Conservation (phyloP, 2,329 filamentous ascomycete species). For the Talaromyces piceae region DNA sequence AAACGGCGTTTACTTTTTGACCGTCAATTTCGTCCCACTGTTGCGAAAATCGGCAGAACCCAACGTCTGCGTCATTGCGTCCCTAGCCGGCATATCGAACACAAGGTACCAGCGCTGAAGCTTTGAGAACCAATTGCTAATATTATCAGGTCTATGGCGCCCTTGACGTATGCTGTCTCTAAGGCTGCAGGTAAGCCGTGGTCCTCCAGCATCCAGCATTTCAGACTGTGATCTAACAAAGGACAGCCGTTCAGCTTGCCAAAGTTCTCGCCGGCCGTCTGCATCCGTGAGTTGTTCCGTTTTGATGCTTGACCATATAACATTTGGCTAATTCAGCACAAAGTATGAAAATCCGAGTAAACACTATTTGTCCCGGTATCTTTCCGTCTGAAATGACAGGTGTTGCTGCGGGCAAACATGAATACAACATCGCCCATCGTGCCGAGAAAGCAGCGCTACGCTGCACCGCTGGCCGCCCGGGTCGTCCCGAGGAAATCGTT, state of each 20-base stretch:
- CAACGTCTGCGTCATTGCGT: conserved; percentile 21
- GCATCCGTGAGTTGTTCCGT: conserved; percentile 1
- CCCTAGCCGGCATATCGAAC: conserved; percentile 19
- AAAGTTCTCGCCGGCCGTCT: conserved; percentile 15
- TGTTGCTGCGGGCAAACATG: conserved; percentile 14
- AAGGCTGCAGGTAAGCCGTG: conserved; percentile 15
- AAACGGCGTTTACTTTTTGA: conserved; percentile 23
- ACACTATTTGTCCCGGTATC: conserved; percentile 19
- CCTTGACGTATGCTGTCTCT: conserved; percentile 19
- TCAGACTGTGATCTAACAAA: neutral
- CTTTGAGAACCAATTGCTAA: neutral
- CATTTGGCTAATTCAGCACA: neutral
- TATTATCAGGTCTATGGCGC: conserved; percentile 14
- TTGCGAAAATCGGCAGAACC: conserved; percentile 19
- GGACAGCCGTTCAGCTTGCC: conserved; percentile 14
- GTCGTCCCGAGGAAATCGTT: conserved; percentile 20
- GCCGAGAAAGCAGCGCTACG: conserved; percentile 18
- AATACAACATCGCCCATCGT: conserved; percentile 14
- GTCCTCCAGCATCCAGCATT: conserved; percentile 3
- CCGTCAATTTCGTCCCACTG: conserved; percentile 20
- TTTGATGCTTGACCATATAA: neutral
- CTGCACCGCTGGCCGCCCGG: conserved; percentile 18
- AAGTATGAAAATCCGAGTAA: conserved; percentile 16
- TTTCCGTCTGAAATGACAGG: conserved; percentile 11
- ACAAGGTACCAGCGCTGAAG: conserved; percentile 12